phyloP scores from a whole-genome alignment of 352 stramenopile species.

The Phytopythium litorale region DNA sequence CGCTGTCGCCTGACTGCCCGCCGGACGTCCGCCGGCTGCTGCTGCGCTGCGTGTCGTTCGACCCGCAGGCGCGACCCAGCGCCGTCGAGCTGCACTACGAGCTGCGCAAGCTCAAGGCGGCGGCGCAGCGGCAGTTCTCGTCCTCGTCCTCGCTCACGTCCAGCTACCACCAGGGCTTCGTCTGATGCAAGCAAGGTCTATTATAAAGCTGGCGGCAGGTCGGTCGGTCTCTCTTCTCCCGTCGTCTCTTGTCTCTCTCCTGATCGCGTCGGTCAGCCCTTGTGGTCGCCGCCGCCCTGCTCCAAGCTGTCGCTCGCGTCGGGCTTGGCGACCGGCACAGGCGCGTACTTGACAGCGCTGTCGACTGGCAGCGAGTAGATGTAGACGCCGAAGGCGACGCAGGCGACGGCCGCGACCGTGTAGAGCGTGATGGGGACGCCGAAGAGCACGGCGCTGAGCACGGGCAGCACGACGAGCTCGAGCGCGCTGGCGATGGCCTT shows the following conservation, averaged over 20 bases:
- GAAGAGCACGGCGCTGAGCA: slow-evolving; percentile 64
- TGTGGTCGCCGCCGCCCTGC: not conserved
- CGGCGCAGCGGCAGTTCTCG: slow-evolving; percentile 4
- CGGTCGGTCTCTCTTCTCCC: too few relatives aligned
- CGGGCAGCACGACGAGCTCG: slow-evolving; percentile 66
- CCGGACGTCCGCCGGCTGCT: slow-evolving; percentile 37
- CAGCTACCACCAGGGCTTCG: slow-evolving; percentile 3
- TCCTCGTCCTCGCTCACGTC: not conserved
- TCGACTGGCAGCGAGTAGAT: slow-evolving; percentile 73
- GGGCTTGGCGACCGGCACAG: not conserved
- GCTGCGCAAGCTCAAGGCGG: slow-evolving; percentile 21
- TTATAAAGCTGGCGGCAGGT: not conserved
- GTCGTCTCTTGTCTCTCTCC: too few relatives aligned
- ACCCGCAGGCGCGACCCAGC: slow-evolving; percentile 49
- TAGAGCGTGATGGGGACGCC: slow-evolving; percentile 52
- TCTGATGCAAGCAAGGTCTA: not conserved
- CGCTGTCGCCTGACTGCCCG: slow-evolving; percentile 48
- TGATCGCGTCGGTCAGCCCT: not conserved
- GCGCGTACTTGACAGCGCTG: not conserved
- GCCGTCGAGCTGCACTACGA: slow-evolving; percentile 69
- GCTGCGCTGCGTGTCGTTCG: slow-evolving; percentile 43
- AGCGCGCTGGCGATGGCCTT: slow-evolving; percentile 78
- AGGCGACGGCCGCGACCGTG: slow-evolving; percentile 52
- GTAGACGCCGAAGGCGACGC: slow-evolving; percentile 71
- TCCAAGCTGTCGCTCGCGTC: not conserved